Evolutionary conservation across 2,329 filamentous ascomycete species (phyloP), one percentile per base, ranked within the genome.

Genomic region (Aspergillus amoenus): DNA sequence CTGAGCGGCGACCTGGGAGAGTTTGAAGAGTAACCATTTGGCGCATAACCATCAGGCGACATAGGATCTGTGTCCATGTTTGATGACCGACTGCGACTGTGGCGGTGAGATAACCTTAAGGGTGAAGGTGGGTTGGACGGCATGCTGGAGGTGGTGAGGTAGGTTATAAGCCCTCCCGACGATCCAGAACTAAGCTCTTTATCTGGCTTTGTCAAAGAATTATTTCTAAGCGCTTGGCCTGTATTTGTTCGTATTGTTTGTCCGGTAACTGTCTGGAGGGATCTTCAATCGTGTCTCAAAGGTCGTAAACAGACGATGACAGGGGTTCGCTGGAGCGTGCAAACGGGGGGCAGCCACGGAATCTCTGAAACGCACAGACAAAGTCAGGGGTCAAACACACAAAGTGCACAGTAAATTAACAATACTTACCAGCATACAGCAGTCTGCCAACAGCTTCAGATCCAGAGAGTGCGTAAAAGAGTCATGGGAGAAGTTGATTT

Each of bases 81-180:
- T 37, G 75, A 74, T 39, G 72, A 70, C 58, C 67, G 65, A 44
- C 64, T 66, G 24, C 58, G 60, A 41, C 42, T 65, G 58, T 72
- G 70, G 68, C 72, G 73, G 66, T 76, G 74, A 66, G 67, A 64
- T 52, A 74, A 66, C 55, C 70, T 70, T 66, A 71, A 66, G 66
- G 70, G 70, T 66, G 71, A 68, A 37, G 69, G 67, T 56, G 70
- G 68, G 59, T 68, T 65, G 57, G 69, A 64, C 45, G 70, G 66
- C 66, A 72, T 64, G 59, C 59, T 56, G 57, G 49, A 39, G 43
- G 47, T 18, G 22, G 34, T 17, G 24, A 17, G 6, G 11, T n/a
- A 37, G 24, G 22, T 27, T 8, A 17, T 18, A 37, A 39, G n/a
- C 13, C 27, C 43, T 30, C 34, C 46, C 11, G 17, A 39, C 30